These are phyloP conservation scores for Cercophora scortea DNA, from an alignment of 495 filamentous ascomycete genomes.

Conservation along the genomic window DNA sequence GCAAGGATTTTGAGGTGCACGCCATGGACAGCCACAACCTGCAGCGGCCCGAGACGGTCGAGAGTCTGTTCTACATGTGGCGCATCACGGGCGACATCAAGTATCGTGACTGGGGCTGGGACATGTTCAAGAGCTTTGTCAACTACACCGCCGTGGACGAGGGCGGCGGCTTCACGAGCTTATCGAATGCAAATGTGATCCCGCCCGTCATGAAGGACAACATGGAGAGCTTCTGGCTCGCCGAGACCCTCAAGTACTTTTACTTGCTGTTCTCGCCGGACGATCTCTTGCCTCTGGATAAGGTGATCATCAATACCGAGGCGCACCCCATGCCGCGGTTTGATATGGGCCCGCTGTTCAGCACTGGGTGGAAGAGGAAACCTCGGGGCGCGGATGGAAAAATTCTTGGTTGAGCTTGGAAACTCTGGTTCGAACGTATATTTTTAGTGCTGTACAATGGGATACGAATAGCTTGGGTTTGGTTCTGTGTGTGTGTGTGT, in stretches of 20 bases:
- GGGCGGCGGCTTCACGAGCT: slow-evolving; percentile 72
- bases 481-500: no score
- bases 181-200: slow-evolving; percentile 64
- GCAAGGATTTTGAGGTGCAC: slow-evolving; percentile 70
- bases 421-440: background rate
- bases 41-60: slow-evolving; percentile 92
- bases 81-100: slow-evolving; percentile 86
- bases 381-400: slow-evolving; percentile 39
- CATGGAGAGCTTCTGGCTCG: slow-evolving; percentile 96
- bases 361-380: slow-evolving; percentile 82
- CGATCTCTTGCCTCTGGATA: slow-evolving; percentile 74
- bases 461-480: background rate
- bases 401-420: slow-evolving; percentile 6
- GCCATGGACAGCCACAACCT: slow-evolving; percentile 76
- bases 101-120: slow-evolving; percentile 96
- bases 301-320: slow-evolving; percentile 92
- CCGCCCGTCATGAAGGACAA: slow-evolving; percentile 64
- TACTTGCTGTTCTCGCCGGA: slow-evolving; percentile 87
- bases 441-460: background rate
- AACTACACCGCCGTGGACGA: slow-evolving; percentile 70
- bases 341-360: slow-evolving; percentile 65
- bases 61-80: slow-evolving; percentile 97
- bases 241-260: slow-evolving; percentile 96
- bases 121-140: slow-evolving; percentile 91
- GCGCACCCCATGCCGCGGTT: slow-evolving; percentile 88